These are phyloP conservation scores for Escovopsis sp. DNA, from an alignment of 2,329 filamentous ascomycete species.

Conservation along the genomic window DNA sequence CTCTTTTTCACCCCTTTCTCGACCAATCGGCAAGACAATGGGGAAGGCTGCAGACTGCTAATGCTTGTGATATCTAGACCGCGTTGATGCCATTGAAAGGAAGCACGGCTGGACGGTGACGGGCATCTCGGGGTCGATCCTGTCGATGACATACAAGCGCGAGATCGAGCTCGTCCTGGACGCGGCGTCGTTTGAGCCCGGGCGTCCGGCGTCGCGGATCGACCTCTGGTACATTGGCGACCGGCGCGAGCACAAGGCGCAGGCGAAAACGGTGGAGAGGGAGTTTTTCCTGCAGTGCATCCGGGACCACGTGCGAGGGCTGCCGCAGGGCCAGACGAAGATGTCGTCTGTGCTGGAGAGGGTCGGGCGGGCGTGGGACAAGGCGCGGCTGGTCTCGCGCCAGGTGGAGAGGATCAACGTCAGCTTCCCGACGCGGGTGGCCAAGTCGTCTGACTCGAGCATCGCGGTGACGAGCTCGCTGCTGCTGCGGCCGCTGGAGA, in stretches of 20 bases:
- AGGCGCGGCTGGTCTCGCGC: conserved; percentile 41
- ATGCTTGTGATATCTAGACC: conserved; percentile 30
- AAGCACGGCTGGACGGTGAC: conserved; percentile 58
- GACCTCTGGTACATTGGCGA: conserved; percentile 57
- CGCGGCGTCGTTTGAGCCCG: conserved; percentile 40
- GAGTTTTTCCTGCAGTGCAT: conserved; percentile 65
- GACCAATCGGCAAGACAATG: too few species aligned
- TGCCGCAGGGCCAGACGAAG: conserved; percentile 42
- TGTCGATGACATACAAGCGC: conserved; percentile 61
- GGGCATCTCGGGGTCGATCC: conserved; percentile 41
- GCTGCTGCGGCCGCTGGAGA: conserved; percentile 48
- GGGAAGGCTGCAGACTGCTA: conserved; percentile 13
- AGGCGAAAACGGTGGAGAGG: conserved; percentile 47
- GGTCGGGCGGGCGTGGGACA: conserved; percentile 52
- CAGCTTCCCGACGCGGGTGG: conserved; percentile 49
- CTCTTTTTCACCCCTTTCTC: too few species aligned
- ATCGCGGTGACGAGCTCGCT: conserved; percentile 48
- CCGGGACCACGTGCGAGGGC: conserved; percentile 48
- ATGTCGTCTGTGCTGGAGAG: conserved; percentile 42
- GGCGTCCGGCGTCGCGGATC: conserved; percentile 38
- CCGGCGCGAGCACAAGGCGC: conserved; percentile 35
- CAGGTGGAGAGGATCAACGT: conserved; percentile 48
- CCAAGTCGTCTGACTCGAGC: conserved; percentile 48
- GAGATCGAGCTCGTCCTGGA: conserved; percentile 65
- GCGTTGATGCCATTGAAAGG: conserved; percentile 50